Conservation (phyloP, 2,329 filamentous ascomycete species). For the Alternaria dauci region DNA sequence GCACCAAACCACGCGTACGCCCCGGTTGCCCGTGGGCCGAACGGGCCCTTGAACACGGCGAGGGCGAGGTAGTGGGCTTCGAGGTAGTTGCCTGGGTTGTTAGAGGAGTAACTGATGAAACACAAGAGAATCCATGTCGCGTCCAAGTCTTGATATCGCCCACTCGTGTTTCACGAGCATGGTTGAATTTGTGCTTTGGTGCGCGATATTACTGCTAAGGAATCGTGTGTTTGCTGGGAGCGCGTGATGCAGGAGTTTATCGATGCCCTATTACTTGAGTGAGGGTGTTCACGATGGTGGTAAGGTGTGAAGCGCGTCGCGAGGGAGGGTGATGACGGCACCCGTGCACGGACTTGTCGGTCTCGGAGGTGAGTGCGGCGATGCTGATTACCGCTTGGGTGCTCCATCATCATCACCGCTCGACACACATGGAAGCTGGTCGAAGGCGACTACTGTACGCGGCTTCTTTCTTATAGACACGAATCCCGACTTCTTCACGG, state of each 20-base stretch:
- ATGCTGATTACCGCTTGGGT: slow-evolving; percentile 18
- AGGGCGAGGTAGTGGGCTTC: neutral
- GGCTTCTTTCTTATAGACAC: neutral
- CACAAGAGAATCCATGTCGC: too few relatives aligned
- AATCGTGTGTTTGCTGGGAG: neutral
- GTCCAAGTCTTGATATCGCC: too few relatives aligned
- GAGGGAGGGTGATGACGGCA: slow-evolving; percentile 10
- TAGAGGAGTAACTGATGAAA: too few relatives aligned
- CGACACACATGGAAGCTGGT: slow-evolving; percentile 16
- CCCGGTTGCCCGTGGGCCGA: neutral
- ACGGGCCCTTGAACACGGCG: neutral
- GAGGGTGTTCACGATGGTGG: neutral
- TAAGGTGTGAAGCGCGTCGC: neutral
- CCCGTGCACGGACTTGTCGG: slow-evolving; percentile 9
- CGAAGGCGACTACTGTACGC: slow-evolving; percentile 6
- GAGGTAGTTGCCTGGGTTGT: neutral
- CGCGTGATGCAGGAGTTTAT: neutral
- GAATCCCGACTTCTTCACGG: neutral
- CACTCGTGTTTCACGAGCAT: neutral
- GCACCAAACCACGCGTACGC: neutral
- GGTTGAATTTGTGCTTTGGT: neutral
- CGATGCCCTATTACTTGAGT: neutral
- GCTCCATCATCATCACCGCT: slow-evolving; percentile 2
- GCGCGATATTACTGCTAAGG: neutral
- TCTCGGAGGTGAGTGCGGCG: slow-evolving; percentile 13